Conservation (phyloP, 2,329 filamentous ascomycete species). For the Fusarium fujikuroi region DNA sequence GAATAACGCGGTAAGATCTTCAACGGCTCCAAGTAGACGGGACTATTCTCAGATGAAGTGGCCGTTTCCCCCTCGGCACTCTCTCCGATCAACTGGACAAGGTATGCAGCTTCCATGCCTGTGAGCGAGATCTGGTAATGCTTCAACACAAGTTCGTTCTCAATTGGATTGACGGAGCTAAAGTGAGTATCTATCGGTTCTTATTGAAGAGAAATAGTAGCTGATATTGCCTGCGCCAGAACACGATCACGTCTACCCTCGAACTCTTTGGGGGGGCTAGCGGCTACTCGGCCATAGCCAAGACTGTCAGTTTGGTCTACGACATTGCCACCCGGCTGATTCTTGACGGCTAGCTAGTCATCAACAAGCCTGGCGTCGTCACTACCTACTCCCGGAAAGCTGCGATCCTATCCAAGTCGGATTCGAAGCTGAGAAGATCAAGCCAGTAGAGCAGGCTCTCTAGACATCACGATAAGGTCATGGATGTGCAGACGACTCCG, state of each 20-base stretch:
- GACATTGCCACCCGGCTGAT: neutral
- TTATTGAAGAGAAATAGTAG: rapidly evolving
- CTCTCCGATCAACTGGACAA: neutral
- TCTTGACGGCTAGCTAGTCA: neutral
- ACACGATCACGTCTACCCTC: neutral
- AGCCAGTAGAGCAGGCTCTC: neutral
- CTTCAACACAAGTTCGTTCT: neutral
- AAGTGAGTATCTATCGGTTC: neutral
- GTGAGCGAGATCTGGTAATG: neutral
- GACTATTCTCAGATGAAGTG: neutral
- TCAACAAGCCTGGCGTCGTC: neutral
- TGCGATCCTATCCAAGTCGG: neutral
- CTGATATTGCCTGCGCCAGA: neutral
- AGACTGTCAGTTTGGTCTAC: neutral
- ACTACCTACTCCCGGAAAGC: neutral
- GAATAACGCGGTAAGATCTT: neutral
- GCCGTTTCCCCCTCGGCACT: neutral
- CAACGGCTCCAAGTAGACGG: neutral
- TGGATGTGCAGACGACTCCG: rapidly evolving
- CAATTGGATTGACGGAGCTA: neutral
- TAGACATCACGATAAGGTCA: rapidly evolving
- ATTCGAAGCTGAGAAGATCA: neutral
- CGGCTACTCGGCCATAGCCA: neutral
- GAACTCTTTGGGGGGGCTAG: neutral
- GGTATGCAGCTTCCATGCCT: neutral